These are phyloP conservation scores for Ophioceras dolichostomum DNA, from an alignment of 2,329 filamentous ascomycete species.

Conservation along the genomic window DNA sequence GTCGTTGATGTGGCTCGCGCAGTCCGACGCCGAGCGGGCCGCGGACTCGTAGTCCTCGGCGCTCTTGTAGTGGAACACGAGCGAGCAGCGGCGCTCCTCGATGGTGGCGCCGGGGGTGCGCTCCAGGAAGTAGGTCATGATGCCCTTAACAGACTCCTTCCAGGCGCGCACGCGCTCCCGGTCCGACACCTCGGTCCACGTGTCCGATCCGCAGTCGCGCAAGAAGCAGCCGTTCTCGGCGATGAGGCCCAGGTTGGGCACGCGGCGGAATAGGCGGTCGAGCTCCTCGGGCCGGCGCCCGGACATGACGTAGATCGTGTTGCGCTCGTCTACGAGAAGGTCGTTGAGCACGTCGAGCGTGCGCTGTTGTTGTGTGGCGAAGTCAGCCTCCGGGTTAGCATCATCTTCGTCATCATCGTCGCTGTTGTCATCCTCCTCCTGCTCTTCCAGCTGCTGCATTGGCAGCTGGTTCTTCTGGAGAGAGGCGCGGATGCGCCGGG, in stretches of 20 bases:
- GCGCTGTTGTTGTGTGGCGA: no score
- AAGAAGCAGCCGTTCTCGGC: conserved; percentile 93
- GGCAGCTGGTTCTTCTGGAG: no score
- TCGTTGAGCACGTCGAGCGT: conserved; percentile 76
- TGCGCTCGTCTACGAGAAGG: conserved; percentile 64
- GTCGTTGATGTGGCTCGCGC: conserved; percentile 90
- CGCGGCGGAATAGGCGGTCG: conserved; percentile 71
- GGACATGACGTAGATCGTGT: conserved; percentile 90
- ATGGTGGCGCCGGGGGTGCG: conserved; percentile 80
- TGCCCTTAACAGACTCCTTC: conserved; percentile 74
- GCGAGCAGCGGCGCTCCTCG: conserved; percentile 81
- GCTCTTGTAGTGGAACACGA: conserved; percentile 82
- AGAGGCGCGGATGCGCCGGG: no score
- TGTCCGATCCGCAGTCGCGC: conserved; percentile 52
- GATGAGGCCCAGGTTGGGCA: conserved; percentile 77
- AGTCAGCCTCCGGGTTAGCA: no score
- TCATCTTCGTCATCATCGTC: no score
- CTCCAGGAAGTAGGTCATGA: conserved; percentile 81
- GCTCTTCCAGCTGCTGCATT: no score
- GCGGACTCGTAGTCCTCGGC: conserved; percentile 68
- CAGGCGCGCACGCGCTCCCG: conserved; percentile 57
- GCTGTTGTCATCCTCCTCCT: not conserved
- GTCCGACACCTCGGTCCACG: conserved; percentile 73
- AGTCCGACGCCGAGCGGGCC: conserved; percentile 72
- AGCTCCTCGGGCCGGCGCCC: conserved; percentile 78